Evolutionary conservation across 225 moss, liverwort and hornwort species (phyloP), one percentile per base, ranked within the genome.

Genomic region (Asterella californica): DNA sequence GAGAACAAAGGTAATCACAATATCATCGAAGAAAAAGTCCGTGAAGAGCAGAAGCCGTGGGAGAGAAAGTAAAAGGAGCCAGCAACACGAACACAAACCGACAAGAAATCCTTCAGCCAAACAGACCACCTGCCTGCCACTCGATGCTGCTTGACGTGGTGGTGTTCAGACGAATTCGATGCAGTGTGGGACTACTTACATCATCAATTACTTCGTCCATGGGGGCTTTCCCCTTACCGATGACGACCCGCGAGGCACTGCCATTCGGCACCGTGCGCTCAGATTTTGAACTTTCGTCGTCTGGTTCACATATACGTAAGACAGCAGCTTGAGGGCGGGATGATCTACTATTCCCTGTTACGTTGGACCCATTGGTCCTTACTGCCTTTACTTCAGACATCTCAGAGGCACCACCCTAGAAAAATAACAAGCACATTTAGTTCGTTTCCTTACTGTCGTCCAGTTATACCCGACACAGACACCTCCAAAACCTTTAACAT

Each of bases 141-240:
- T 34, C 15, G 8, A 36, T 19, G 33, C 12, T 14, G 66, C 36
- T 34, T 36, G 1, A 18, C 17, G 19, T 5, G 34, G 21, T 36
- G 32, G 34, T 21, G 18, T 37, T 67, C 33, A 65, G 18, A 14
- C 65, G 32, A 65, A 10, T 32, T 32, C 65, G 32, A 67, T 30
- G 36, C 34, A 32, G 0, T 17, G 37, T 15, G 36, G 12, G 32
- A 36, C 36, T 37, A 22, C 70, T 71, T 25, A 71, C 70, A 4
- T 50, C 30, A 17, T 52, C 73, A 18, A 25, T 9, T 22, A 9
- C 57, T 75, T 78, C 63, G 21, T 78, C 42, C 77, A 78, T 78
- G 63, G 47, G 77, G 27, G 77, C 47, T 64, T 78, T 78, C n/a
- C 77, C 77, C 14, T 78, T 78, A 17, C 77, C 65, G 27, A 10